Evolutionary conservation across 2,329 filamentous ascomycete species (phyloP).

Genomic region (Tolypocladium guangdongense): DNA sequence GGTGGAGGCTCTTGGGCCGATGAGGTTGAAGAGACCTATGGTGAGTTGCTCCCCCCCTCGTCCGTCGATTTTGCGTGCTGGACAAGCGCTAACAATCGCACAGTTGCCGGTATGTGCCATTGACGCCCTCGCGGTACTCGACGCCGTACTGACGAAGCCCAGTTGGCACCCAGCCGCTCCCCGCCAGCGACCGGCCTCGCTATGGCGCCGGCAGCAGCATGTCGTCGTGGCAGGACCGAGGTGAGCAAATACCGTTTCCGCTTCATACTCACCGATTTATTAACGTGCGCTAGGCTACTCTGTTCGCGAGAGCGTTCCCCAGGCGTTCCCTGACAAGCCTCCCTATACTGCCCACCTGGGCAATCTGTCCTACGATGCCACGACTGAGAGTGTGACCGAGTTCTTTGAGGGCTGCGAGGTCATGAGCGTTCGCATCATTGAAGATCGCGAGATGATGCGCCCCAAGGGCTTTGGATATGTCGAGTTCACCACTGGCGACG

Average conservation of each 20-base stretch:
- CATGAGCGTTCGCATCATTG: constrained; percentile 87
- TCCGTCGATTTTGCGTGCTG: constrained; percentile 1
- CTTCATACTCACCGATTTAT: constrained; percentile 1
- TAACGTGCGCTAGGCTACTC: constrained; percentile 37
- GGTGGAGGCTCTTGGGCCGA: constrained; percentile 87
- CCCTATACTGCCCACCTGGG: constrained; percentile 94
- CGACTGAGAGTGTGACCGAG: constrained; percentile 67
- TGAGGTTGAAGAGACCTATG: constrained; percentile 85
- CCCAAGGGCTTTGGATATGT: constrained; percentile 98
- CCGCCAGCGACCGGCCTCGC: constrained; percentile 34
- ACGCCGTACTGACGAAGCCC: constrained; percentile 10
- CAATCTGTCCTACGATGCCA: constrained; percentile 93
- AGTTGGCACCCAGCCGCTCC: constrained; percentile 44
- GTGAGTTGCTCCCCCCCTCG: constrained; percentile 46
- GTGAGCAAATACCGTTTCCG: constrained; percentile 17
- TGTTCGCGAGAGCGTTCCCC: constrained; percentile 63
- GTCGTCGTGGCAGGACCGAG: constrained; percentile 32
- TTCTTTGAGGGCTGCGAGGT: constrained; percentile 82
- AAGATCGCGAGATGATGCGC: constrained; percentile 86
- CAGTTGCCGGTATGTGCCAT: constrained; percentile 24
- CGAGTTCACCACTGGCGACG: constrained; percentile 80
- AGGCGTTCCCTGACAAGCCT: constrained; percentile 70
- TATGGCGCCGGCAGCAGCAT: constrained; percentile 19
- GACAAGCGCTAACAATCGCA: constrained; percentile 16
- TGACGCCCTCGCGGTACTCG: neutral